Base-by-base conservation (phyloP, 1,139 yeast species). In the Pichia sp. region DNA sequence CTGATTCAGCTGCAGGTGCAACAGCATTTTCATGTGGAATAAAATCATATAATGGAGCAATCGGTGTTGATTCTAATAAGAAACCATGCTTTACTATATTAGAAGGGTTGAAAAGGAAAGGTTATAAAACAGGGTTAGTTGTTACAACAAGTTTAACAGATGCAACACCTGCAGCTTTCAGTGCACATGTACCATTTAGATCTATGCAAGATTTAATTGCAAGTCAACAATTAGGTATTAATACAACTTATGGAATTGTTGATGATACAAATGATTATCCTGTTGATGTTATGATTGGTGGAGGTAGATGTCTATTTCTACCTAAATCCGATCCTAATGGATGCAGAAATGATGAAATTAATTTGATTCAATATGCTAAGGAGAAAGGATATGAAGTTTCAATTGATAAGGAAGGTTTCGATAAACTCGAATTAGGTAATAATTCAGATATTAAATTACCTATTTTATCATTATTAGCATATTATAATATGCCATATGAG, bases 1-100 rank as follows among this genome's bases (percentile, higher is more conserved):
- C 96, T 0, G 96, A 86, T 59, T 82, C 93, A 23, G 96, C 96
- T 10, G 96, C 96, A 3, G 96, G 95, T 15, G 96, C 95, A 19
- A 85, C 95, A 11, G 95, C 95, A 0, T 86, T 84, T 56, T 69
- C 93, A 1, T 82, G 95, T 58, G 89, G 78, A 7, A 53, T 76
- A 52, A 86, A 86, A 63, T 66, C 88, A 11, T 84, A 84, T 62
- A 86, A 86, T 58, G 89, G 88, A 7, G 95, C 91, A 12, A 81
- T 85, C 55, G 89, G 84, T 14, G 93, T 86, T 18, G 72, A 71
- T 45, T 73, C 83, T 1, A 64, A 68, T 19, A 66, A 69, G 38
- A 54, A 56, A 21, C 91, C 95, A 7, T 80, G 91, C 56, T 95
- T 94, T 10, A 84, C 95, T 1, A 64, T 86, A 23, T 63, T 86